phyloP scores from a whole-genome alignment of 257 asterid species.

The Solanum bulbocastanum region DNA sequence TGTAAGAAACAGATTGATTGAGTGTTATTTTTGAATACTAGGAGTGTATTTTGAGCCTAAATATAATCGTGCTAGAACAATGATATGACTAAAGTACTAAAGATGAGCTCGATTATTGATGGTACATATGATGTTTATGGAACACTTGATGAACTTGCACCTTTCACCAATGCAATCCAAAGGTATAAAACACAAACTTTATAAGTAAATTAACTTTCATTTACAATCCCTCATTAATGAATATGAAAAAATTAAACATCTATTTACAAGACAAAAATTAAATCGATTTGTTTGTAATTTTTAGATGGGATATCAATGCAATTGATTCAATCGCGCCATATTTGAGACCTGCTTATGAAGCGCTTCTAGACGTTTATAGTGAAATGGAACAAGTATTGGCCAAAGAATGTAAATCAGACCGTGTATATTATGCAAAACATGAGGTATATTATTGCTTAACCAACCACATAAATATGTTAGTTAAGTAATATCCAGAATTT shows the following conservation, averaged over 20 bases:
- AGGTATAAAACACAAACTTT: background rate
- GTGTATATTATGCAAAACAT: background rate
- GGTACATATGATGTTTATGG: constrained; percentile 12
- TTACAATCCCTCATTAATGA: background rate
- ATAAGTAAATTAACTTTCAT: background rate
- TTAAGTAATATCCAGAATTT: background rate
- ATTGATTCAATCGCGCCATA: constrained; percentile 16
- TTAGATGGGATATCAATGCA: constrained; percentile 16
- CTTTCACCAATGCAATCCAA: background rate
- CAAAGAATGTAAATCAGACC: constrained; percentile 3
- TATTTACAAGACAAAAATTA: background rate
- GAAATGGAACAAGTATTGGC: background rate
- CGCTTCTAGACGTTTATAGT: background rate
- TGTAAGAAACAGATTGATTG: background rate
- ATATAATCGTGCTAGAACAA: constrained; percentile 10
- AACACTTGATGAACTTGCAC: background rate
- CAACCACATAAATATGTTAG: background rate
- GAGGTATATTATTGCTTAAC: background rate
- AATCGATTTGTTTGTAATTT: background rate
- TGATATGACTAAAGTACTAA: background rate
- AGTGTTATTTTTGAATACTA: background rate
- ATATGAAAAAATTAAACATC: background rate
- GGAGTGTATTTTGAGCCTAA: constrained; percentile 14
- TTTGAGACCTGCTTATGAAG: constrained; percentile 13
- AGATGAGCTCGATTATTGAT: constrained; percentile 11